Percentiles rank a stretch among this genome's conserved stretches.
These are phyloP conservation scores for Suillus sp. DNA, from an alignment of 768 basidiomycete genomes.

Conservation along the genomic window DNA sequence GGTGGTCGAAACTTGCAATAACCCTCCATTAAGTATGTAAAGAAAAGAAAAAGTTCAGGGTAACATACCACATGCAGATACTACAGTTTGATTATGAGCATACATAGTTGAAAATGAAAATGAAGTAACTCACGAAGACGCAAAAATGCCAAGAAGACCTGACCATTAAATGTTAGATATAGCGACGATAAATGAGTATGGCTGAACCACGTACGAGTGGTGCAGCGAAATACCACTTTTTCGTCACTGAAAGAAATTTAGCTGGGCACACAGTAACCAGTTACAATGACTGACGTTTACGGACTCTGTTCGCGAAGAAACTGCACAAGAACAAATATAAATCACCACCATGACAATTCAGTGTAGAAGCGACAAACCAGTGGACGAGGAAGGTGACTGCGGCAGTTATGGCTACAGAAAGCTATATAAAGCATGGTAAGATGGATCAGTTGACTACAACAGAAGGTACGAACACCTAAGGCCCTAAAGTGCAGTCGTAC, in stretches of 20 bases:
- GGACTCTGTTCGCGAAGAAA: conserved; percentile 37
- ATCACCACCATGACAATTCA: no score
- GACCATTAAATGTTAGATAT: neutral
- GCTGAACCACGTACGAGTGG: conserved; percentile 26
- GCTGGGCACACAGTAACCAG: neutral
- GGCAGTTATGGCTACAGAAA: conserved; percentile 36
- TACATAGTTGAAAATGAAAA: neutral
- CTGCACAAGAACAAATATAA: conserved; percentile 13
- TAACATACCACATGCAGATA: conserved; percentile 33
- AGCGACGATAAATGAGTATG: neutral
- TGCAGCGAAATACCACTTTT: conserved; percentile 34
- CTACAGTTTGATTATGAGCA: conserved; percentile 15
- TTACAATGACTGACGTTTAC: conserved; percentile 29
- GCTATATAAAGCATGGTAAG: conserved; percentile 16
- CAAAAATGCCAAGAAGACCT: conserved; percentile 36
- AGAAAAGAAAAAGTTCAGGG: neutral
- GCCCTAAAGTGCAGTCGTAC: conserved; percentile 16
- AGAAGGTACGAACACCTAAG: conserved; percentile 24
- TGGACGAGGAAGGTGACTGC: conserved; percentile 35
- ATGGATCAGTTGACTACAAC: neutral
- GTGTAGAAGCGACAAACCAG: conserved; percentile 23
- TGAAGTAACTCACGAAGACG: conserved; percentile 31
- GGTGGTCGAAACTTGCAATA: conserved; percentile 29
- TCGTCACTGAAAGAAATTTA: conserved; percentile 29
- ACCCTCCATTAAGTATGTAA: neutral